phyloP scores from a whole-genome alignment of 371 early-diverging fungal species.

The Furculomyces boomerangus region DNA sequence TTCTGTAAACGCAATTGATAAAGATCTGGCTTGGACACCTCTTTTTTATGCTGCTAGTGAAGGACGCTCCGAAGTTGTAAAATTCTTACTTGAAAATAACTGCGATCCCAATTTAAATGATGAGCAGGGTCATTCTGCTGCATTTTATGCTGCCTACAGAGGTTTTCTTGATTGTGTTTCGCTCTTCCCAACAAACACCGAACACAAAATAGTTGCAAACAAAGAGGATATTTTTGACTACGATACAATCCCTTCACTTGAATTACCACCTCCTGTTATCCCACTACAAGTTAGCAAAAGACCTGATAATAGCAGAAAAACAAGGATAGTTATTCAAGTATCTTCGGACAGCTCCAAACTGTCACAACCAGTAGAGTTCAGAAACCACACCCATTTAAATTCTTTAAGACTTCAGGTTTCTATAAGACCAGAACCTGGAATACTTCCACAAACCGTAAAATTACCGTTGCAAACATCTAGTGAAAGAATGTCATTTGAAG shows the following conservation, averaged over 20 bases:
- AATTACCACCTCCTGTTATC: constrained; percentile 88
- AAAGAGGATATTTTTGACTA: constrained; percentile 28
- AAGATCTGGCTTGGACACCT: constrained; percentile 88
- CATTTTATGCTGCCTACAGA: constrained; percentile 88
- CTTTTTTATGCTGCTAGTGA: constrained; percentile 87
- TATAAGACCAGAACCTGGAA: constrained; percentile 67
- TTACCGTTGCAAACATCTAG: constrained; percentile 56
- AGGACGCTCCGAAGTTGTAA: constrained; percentile 68
- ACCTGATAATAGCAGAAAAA: constrained; percentile 75
- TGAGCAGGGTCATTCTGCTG: constrained; percentile 61
- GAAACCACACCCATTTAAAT: constrained; percentile 27
- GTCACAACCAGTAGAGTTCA: constrained; percentile 17
- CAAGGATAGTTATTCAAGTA: constrained; percentile 56
- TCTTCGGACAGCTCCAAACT: constrained; percentile 11
- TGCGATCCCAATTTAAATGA: constrained; percentile 58
- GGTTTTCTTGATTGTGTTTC: constrained; percentile 66
- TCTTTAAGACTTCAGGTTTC: constrained; percentile 38
- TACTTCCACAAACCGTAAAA: constrained; percentile 77
- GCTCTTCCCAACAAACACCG: constrained; percentile 21
- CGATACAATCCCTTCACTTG: constrained; percentile 65
- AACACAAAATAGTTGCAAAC: background rate
- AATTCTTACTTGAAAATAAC: constrained; percentile 60
- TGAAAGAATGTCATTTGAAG: constrained; percentile 55
- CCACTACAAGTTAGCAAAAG: constrained; percentile 93
- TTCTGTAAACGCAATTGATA: constrained; percentile 62